Base-by-base conservation (phyloP, 257 asterid species). In the Ballota nigra region DNA sequence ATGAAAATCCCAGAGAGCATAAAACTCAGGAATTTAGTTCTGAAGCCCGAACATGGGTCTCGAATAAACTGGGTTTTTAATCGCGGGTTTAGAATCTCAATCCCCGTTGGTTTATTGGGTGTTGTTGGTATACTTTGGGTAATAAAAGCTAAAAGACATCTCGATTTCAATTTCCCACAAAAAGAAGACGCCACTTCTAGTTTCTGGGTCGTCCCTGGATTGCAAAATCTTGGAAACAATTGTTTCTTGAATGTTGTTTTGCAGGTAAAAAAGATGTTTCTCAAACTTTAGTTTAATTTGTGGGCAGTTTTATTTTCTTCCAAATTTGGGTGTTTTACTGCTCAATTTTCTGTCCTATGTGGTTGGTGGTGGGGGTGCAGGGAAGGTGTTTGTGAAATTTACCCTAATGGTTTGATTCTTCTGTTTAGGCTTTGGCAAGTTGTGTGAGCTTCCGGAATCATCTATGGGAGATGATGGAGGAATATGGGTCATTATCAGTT, bases 161-260 rank as follows among this genome's bases (percentile, higher is more conserved):
- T 82, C 41, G 84, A 75, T 24, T 76, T 82, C 52, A 55, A 13
- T 65, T 29, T 74, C 59, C 73, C 78, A 5, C 72, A 68, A 49
- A 73, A 68, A 36, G 73, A 23, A 34, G 55, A 43, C 33, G 38
- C 52, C 70, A 65, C 86, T 45, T 63, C 79, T 15, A 75, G 69
- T 49, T 33, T 36, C 22, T 84, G 90, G 90, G 77, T 76, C 20
- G 86, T 89, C 8, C 96, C 97, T 33, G 99, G 99, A 47, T 84
- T 94, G 88, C 77, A 81, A 55, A 94, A 94, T 76, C 85, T 87
- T 13, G 96, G 97, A 20, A 94, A 88, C 82, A 94, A 89, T 75
- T 94, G 97, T 47, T 94, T 94, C 82, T 57, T 94, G 86, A 91
- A 94, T 82, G 97, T 88, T 73, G 78, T 94, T 78, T 73, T 94